Conservation (phyloP, 2,329 filamentous ascomycete genomes). For the Sclerotinia borealis region DNA sequence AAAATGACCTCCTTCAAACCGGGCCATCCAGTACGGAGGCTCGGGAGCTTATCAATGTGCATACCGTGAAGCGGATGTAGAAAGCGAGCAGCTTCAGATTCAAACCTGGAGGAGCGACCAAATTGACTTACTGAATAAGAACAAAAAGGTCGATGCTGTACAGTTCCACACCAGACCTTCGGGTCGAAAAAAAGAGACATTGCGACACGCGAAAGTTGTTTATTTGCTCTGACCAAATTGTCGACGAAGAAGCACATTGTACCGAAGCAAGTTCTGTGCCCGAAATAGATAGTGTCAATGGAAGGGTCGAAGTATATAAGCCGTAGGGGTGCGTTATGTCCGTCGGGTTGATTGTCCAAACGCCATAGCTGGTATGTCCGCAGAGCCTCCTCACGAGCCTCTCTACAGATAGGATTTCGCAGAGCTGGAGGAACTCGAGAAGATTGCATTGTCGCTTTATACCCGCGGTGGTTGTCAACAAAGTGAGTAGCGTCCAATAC, state of each 20-base stretch:
- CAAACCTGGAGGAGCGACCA: too few species aligned
- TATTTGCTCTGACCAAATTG: neutral
- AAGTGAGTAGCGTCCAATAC: neutral
- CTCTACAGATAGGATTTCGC: neutral
- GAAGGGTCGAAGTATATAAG: neutral
- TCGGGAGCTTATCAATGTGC: neutral
- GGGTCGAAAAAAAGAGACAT: too few species aligned
- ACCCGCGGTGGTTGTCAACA: neutral
- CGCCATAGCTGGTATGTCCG: neutral
- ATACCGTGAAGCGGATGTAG: neutral
- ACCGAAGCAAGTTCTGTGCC: neutral
- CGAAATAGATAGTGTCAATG: neutral
- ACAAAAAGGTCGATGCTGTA: too few species aligned
- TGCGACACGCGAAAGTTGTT: neutral
- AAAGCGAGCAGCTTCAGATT: too few species aligned
- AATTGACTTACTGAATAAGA: too few species aligned
- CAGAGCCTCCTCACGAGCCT: neutral
- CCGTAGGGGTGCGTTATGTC: neutral
- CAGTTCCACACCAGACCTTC: neutral
- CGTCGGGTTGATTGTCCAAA: neutral
- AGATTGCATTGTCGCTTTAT: neutral
- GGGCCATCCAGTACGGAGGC: neutral
- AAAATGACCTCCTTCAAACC: neutral
- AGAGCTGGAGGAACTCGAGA: neutral
- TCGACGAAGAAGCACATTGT: neutral